Evolutionary conservation across 345 rosid genomes (phyloP).

Genomic region (Bruguiera gymnorhiza): DNA sequence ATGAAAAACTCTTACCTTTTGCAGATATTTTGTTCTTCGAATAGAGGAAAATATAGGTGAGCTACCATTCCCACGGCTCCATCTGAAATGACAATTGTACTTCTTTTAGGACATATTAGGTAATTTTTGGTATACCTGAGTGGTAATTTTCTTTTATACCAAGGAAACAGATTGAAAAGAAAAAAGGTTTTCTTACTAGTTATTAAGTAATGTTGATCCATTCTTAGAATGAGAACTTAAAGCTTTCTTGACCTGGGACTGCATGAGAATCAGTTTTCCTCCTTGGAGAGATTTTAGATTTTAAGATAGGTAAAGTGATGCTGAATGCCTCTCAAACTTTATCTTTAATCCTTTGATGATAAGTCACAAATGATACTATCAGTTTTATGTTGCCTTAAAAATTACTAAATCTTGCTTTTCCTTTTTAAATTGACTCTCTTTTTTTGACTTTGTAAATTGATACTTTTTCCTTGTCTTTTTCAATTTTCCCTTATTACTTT

Average conservation of each 20-base stretch:
- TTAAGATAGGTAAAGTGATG: neutral
- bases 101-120: neutral
- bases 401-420: neutral
- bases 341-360: neutral
- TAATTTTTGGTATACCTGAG: neutral
- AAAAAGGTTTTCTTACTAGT: too few relatives aligned
- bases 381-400: neutral
- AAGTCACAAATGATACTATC: neutral
- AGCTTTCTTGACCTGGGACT: too few relatives aligned
- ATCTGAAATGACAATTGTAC: neutral
- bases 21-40: conserved; percentile 99
- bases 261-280: too few relatives aligned
- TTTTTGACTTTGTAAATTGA: neutral
- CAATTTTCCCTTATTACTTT: neutral
- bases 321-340: neutral
- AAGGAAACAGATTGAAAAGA: too few relatives aligned
- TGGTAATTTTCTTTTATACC: neutral
- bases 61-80: conserved; percentile 20
- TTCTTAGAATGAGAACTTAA: too few relatives aligned
- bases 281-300: too few relatives aligned
- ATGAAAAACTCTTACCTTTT: conserved; percentile 25
- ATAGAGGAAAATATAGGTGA: conserved; percentile 94
- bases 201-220: too few relatives aligned
- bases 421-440: neutral
- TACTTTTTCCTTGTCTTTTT: too few relatives aligned